Evolutionary conservation across 768 basidiomycete genomes (phyloP), one percentile per base, ranked within the genome.

Genomic region (Guyanaporus albipodus): DNA sequence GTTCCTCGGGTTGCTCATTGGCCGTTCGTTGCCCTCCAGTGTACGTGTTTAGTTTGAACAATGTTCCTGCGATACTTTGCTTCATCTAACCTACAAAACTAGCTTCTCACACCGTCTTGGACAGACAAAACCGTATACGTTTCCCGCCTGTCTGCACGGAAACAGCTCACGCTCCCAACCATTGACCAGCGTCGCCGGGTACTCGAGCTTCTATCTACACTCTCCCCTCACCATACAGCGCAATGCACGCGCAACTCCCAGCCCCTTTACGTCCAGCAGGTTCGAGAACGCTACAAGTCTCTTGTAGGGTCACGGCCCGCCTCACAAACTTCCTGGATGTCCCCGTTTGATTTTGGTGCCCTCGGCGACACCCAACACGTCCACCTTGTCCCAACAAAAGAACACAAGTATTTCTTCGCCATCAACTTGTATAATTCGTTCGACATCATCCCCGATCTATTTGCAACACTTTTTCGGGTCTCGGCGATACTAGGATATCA

Each of bases 341-440:
- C 78, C 37, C 66, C 70, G 2, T 64, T 84, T 36, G 77, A 82
- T n/a, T 46, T 73, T 43, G 61, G 62, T 38, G 55, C 60, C 46
- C 70, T 77, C 27, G 70, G 76, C 47, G 68, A 71, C 46, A 58
- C 66, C 21, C 69, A 72, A 35, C 67, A 68, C 44, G 66, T 60
- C 56, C 62, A 67, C 38, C 66, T 63, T 18, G 55, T 66, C 17
- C 65, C 73, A 22, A 63, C 75, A 10, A 75, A 74, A 60, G 79
- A 86, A 54, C 96, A 99, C 80, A 98, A 99, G 66, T 99, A 98
- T 67, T 98, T 91, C 70, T 96, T 99, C 69, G 95, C 92, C 50
- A 98, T 99, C 78, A 99, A 99, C 70, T 76, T 98, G 49, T 97
- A 97, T 77, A 99, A 99, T 75, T 97, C 94, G 11, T 99, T 98